These are phyloP conservation scores for Diddensiella caesifluorescens DNA, from an alignment of 805 yeast genomes.

Conservation along the genomic window DNA sequence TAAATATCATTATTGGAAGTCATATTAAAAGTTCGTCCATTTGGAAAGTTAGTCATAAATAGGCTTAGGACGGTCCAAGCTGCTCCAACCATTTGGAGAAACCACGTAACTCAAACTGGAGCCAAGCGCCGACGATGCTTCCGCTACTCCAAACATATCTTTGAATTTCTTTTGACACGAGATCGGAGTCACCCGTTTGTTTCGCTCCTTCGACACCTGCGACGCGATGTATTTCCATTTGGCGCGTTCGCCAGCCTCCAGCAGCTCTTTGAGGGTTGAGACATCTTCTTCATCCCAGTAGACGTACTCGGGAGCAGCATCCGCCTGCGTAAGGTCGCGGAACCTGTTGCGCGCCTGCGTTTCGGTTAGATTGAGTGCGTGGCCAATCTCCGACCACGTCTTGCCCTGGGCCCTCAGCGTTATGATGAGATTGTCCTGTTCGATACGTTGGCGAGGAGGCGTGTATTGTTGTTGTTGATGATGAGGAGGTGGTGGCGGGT, in stretches of 20 bases:
- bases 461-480: slow-evolving; percentile 4
- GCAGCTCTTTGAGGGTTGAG: slow-evolving; percentile 42
- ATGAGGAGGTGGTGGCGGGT: not conserved
- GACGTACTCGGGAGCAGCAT: slow-evolving; percentile 9
- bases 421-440: slow-evolving; percentile 62
- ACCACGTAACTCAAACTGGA: slow-evolving; percentile 52
- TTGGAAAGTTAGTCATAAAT: too few relatives aligned
- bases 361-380: slow-evolving; percentile 24
- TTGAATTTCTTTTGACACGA: slow-evolving; percentile 54
- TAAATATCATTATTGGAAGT: too few relatives aligned
- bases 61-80: slow-evolving; percentile 26
- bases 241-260: slow-evolving; percentile 49
- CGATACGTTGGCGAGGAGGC: slow-evolving; percentile 21
- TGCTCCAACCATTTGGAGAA: slow-evolving; percentile 43
- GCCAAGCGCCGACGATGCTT: slow-evolving; percentile 42
- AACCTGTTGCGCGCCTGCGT: slow-evolving; percentile 32
- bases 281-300: slow-evolving; percentile 42
- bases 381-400: slow-evolving; percentile 69
- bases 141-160: slow-evolving; percentile 50
- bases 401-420: slow-evolving; percentile 54
- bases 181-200: slow-evolving; percentile 44
- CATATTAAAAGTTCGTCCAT: too few relatives aligned
- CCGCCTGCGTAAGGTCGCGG: slow-evolving; percentile 7
- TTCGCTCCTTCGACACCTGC: slow-evolving; percentile 25
- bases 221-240: slow-evolving; percentile 57